Evolutionary conservation across 148 eudicot genomes (phyloP).

Genomic region (Heliosperma pusillum): DNA sequence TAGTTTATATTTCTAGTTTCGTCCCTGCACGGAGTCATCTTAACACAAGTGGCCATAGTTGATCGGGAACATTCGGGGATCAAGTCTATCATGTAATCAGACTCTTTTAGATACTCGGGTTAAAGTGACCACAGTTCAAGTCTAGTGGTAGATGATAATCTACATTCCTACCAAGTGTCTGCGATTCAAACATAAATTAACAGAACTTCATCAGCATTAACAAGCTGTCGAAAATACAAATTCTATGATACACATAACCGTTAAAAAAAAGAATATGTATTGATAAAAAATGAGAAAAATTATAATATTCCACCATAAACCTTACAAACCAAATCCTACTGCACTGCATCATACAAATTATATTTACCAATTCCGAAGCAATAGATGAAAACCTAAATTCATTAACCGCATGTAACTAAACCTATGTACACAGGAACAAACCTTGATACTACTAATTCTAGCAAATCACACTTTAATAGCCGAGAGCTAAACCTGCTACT

Average conservation of each 20-base stretch:
- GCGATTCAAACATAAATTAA: neutral
- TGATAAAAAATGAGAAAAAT: neutral
- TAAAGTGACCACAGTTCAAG: neutral
- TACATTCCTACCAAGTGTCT: no score
- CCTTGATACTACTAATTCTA: conserved; percentile 14
- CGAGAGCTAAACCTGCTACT: conserved; percentile 1
- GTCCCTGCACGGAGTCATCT: no score
- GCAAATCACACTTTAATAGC: conserved; percentile 23
- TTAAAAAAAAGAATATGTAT: neutral
- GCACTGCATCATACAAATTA: no score
- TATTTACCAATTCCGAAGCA: no score
- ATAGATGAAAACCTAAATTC: neutral
- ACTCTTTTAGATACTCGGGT: neutral
- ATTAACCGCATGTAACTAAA: neutral
- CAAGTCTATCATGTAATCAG: no score
- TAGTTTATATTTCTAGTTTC: no score
- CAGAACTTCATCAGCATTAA: neutral
- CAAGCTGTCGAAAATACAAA: neutral
- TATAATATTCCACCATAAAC: neutral
- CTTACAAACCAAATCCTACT: no score
- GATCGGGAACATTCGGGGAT: no score
- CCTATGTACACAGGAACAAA: conserved; percentile 22
- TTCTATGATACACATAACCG: neutral
- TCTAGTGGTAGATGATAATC: no score
- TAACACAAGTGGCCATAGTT: no score